These are phyloP conservation scores for Candida insectorum DNA, from an alignment of 805 yeast genomes.

Conservation along the genomic window DNA sequence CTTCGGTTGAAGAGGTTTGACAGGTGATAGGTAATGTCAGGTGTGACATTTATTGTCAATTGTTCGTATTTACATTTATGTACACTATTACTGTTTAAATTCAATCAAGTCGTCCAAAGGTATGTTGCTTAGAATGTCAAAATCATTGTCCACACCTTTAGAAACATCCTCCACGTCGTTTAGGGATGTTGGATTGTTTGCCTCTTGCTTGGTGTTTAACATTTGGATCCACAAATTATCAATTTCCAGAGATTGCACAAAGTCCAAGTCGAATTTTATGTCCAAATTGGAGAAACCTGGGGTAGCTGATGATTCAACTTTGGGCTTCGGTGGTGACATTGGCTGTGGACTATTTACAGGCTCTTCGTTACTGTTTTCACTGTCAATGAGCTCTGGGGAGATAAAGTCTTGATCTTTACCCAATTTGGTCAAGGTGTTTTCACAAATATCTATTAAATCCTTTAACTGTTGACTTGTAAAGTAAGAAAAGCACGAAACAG, in stretches of 20 bases:
- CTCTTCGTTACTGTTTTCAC: slow-evolving; percentile 3
- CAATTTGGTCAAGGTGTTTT: slow-evolving; percentile 19
- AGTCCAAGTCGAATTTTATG: slow-evolving; percentile 12
- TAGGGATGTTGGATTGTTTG: too few relatives aligned
- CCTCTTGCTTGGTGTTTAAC: slow-evolving; percentile 25
- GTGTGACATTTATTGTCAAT: too few relatives aligned
- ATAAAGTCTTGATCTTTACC: slow-evolving; percentile 13
- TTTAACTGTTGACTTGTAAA: slow-evolving; percentile 20
- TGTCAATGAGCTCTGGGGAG: slow-evolving; percentile 11
- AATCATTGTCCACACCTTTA: background rate
- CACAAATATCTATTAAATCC: slow-evolving; percentile 26
- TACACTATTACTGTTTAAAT: background rate
- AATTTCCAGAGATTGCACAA: slow-evolving; percentile 24
- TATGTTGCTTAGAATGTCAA: background rate
- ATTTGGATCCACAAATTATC: slow-evolving; percentile 36
- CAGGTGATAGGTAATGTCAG: too few relatives aligned
- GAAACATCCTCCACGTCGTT: too few relatives aligned
- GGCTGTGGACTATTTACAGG: background rate
- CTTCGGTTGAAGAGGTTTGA: too few relatives aligned
- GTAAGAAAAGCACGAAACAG: too few relatives aligned
- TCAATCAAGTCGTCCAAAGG: background rate
- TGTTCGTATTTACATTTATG: background rate
- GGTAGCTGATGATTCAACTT: background rate
- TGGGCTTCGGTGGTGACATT: background rate
- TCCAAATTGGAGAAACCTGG: background rate